Evolutionary conservation across 306 rosid species (phyloP).

Genomic region (Castanospermum australe): DNA sequence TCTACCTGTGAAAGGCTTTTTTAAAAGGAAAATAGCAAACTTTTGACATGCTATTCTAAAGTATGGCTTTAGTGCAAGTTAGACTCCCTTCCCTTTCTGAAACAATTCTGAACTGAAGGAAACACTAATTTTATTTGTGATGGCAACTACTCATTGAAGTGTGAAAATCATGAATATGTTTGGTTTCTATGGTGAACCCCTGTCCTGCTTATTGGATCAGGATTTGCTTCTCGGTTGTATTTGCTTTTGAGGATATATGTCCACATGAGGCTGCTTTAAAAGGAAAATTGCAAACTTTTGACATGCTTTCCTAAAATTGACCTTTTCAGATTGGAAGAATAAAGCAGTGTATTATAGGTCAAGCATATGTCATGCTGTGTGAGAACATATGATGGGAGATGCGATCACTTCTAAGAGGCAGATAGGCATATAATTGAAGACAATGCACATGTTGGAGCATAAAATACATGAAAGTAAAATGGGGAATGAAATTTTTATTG

Average conservation of each 20-base stretch:
- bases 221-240: constrained; percentile 7
- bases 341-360: constrained; percentile 25
- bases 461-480: not conserved
- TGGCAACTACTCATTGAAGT: constrained; percentile 12
- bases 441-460: constrained; percentile 13
- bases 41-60: not conserved
- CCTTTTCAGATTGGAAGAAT: constrained; percentile 24
- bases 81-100: not conserved
- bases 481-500: not conserved
- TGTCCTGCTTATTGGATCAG: constrained; percentile 2
- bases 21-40: not conserved
- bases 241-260: constrained; percentile 16
- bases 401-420: not conserved
- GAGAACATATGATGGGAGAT: not conserved
- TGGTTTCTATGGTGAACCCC: constrained; percentile 14
- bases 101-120: not conserved
- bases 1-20: not conserved
- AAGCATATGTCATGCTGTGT: constrained; percentile 3
- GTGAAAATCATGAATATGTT: not conserved
- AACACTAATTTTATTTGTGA: not conserved
- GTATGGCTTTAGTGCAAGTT: not conserved
- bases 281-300: constrained; percentile 3
- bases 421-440: constrained; percentile 16
- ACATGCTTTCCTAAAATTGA: constrained; percentile 17
- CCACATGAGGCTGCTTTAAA: constrained; percentile 17